A percentile compares a stretch with the other conserved stretches of the same genome.
These are phyloP conservation scores for Cryptococcus sp. DNA, from an alignment of 1,284 basidiomycete species.

Conservation along the genomic window DNA sequence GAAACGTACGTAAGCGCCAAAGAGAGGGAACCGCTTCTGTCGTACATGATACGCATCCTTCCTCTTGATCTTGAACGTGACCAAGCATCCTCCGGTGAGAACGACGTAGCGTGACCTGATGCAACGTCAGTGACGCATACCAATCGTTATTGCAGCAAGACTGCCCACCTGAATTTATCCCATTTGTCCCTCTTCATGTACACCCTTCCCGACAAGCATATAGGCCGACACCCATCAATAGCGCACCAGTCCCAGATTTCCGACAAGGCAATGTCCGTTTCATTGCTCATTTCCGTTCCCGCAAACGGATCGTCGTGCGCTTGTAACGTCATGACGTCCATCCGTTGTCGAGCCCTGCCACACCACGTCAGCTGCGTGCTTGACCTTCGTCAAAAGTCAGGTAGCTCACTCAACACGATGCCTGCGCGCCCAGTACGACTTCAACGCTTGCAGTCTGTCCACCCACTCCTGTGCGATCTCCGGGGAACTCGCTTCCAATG, in stretches of 20 bases:
- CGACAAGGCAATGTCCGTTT: conserved; percentile 22
- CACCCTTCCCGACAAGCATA: conserved; percentile 41
- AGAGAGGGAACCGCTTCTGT: conserved; percentile 41
- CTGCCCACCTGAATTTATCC: conserved; percentile 46
- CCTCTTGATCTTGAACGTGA: conserved; percentile 40
- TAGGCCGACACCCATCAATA: conserved; percentile 44
- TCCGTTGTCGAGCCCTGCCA: conserved; percentile 43
- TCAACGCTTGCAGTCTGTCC: conserved; percentile 30
- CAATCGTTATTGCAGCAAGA: not conserved
- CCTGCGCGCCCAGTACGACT: conserved; percentile 41
- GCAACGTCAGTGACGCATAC: not conserved
- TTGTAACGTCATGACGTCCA: conserved; percentile 38
- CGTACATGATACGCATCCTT: conserved; percentile 31
- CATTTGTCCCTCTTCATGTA: conserved; percentile 39
- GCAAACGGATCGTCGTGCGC: conserved; percentile 24
- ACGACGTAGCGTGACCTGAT: conserved; percentile 37
- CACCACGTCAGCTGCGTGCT: not conserved
- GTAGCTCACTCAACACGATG: conserved; percentile 47
- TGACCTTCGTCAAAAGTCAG: not conserved
- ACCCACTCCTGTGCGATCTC: conserved; percentile 48
- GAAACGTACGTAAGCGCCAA: conserved; percentile 47
- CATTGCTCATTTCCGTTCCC: conserved; percentile 21
- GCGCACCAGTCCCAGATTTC: conserved; percentile 52
- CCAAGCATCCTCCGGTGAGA: conserved; percentile 39
- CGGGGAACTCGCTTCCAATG: conserved; percentile 35